Evolutionary conservation across 2,329 filamentous ascomycete species (phyloP).

Genomic region (Aspergillus proliferans): DNA sequence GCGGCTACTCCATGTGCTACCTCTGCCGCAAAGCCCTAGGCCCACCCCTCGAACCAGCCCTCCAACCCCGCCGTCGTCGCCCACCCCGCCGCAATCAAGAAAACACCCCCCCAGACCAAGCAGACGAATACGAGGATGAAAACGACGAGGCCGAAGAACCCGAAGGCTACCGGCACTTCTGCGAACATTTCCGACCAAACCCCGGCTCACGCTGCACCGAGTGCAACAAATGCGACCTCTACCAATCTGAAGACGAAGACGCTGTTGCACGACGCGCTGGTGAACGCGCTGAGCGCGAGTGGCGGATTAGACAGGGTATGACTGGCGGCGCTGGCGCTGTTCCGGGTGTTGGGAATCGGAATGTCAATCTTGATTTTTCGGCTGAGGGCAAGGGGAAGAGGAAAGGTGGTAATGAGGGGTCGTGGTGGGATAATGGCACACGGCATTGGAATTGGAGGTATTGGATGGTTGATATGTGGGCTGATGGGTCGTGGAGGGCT

Average conservation of each 20-base stretch:
- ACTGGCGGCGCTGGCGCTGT: conserved; percentile 5
- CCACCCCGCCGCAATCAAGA: conserved; percentile 11
- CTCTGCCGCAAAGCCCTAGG: conserved; percentile 70
- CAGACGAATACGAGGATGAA: conserved; percentile 8
- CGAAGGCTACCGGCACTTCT: conserved; percentile 89
- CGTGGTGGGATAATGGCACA: conserved; percentile 19
- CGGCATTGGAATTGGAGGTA: conserved; percentile 23
- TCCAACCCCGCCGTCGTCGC: conserved; percentile 3
- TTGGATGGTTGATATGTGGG: conserved; percentile 34
- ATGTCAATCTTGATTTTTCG: conserved; percentile 25
- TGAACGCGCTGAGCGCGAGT: conserved; percentile 64
- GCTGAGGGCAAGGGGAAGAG: conserved; percentile 9
- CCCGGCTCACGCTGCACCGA: conserved; percentile 69
- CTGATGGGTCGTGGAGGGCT: conserved; percentile 35
- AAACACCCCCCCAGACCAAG: conserved; percentile 26
- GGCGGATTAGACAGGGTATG: conserved; percentile 58
- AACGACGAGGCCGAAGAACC: conserved; percentile 35
- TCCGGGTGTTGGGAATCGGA: conserved; percentile 13
- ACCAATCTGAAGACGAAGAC: conserved; percentile 66
- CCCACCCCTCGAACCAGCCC: conserved; percentile 14
- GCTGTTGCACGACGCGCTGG: conserved; percentile 62
- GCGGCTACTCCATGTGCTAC: conserved; percentile 98
- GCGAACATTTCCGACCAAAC: conserved; percentile 83
- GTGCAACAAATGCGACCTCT: conserved; percentile 74
- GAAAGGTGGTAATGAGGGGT: conserved; percentile 3